These are phyloP conservation scores for Elsinoe fawcettii DNA, from an alignment of 2,329 filamentous ascomycete species.

Conservation along the genomic window DNA sequence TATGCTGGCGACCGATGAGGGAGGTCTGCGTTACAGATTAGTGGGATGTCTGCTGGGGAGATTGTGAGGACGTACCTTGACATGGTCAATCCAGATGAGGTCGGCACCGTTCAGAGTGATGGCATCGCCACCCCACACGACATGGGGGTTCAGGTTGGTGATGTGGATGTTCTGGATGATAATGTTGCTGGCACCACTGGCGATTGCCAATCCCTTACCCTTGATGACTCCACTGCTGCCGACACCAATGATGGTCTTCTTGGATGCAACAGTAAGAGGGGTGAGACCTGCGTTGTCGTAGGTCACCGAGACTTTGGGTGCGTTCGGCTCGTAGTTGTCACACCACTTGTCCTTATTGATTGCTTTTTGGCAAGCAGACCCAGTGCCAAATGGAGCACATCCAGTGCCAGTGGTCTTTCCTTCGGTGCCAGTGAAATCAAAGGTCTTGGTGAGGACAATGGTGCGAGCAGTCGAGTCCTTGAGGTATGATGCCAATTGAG, in stretches of 20 bases:
- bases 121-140: conserved; percentile 30
- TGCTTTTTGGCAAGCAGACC: conserved; percentile 46
- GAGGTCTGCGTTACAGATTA: conserved; percentile 36
- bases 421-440: conserved; percentile 49
- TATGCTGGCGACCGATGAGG: conserved; percentile 53
- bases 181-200: conserved; percentile 29
- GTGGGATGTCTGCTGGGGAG: background rate
- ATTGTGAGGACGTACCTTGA: conserved; percentile 15
- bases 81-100: conserved; percentile 27
- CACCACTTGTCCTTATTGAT: conserved; percentile 56
- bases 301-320: conserved; percentile 24
- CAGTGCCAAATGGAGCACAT: conserved; percentile 52
- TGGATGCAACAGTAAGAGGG: conserved; percentile 33
- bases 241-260: conserved; percentile 34
- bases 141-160: conserved; percentile 27
- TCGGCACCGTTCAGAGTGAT: conserved; percentile 26
- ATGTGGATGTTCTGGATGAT: conserved; percentile 33
- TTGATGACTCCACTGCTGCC: conserved; percentile 31
- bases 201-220: conserved; percentile 34
- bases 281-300: conserved; percentile 46
- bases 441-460: conserved; percentile 50
- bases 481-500: conserved; percentile 53
- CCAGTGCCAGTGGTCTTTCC: conserved; percentile 45
- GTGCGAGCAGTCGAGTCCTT: conserved; percentile 46
- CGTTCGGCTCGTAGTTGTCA: conserved; percentile 20